Conservation (phyloP, 495 filamentous ascomycete genomes). For the Staphylotrichum longicolle region DNA sequence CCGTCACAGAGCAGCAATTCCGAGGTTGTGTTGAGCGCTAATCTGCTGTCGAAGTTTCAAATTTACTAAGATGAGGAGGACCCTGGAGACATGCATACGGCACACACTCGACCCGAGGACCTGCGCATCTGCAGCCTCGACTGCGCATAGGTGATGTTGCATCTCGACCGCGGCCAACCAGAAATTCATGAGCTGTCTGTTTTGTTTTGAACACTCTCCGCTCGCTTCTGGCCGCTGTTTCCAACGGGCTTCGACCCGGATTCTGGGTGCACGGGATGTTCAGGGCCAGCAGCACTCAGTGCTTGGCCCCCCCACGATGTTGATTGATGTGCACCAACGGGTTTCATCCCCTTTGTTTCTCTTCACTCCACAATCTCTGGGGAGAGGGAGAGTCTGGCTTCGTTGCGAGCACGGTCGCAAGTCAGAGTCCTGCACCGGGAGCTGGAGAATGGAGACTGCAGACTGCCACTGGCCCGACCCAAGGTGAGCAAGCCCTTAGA, state of each 20-base stretch:
- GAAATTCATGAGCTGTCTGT: neutral
- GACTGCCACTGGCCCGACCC: neutral
- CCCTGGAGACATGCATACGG: conserved; percentile 1
- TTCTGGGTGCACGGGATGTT: neutral
- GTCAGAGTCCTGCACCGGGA: neutral
- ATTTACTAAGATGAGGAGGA: neutral
- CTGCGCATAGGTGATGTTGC: conserved; percentile 3
- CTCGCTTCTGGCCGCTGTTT: conserved; percentile 1
- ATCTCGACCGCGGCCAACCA: neutral
- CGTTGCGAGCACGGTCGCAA: conserved; percentile 1
- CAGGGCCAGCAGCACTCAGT: neutral
- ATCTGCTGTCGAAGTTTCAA: neutral
- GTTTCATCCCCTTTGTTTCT: conserved; percentile 8
- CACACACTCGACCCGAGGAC: neutral
- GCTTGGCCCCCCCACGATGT: neutral
- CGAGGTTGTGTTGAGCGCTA: conserved; percentile 2
- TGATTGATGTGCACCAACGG: neutral
- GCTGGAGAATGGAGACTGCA: neutral
- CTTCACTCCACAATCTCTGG: neutral
- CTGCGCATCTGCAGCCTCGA: neutral
- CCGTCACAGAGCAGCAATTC: neutral
- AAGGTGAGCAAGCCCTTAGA: neutral
- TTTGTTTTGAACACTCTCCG: conserved; percentile 2
- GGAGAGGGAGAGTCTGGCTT: conserved; percentile 1
- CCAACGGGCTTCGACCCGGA: neutral